Conservation (phyloP, 441 rosid genomes). For the Cnidoscolus chayamansa region DNA sequence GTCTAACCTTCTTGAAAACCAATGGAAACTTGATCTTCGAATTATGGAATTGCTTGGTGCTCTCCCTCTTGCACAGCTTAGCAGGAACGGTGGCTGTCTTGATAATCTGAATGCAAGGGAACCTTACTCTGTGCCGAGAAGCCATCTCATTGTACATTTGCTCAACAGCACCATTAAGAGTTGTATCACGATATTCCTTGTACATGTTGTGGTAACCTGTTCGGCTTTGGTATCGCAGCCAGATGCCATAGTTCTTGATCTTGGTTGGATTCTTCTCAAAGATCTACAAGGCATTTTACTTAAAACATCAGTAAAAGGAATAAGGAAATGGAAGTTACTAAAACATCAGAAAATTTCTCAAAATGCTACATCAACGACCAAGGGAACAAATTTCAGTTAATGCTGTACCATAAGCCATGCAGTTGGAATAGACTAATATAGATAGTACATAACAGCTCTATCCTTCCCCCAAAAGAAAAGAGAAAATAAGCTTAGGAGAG, state of each 20-base stretch:
- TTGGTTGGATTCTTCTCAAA: constrained; percentile 45
- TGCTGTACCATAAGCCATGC: neutral
- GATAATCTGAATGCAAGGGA: constrained; percentile 45
- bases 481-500: too few species aligned
- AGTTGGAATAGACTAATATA: neutral
- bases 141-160: constrained; percentile 55
- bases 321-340: neutral
- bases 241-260: constrained; percentile 44
- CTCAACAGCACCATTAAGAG: constrained; percentile 42
- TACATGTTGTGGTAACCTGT: constrained; percentile 51
- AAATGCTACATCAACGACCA: neutral
- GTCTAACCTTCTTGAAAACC: constrained; percentile 44
- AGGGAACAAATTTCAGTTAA: neutral
- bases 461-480: too few species aligned
- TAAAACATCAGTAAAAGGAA: neutral
- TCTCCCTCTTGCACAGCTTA: constrained; percentile 46
- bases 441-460: too few species aligned
- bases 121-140: constrained; percentile 50
- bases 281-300: constrained; percentile 23
- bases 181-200: constrained; percentile 46
- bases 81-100: constrained; percentile 43
- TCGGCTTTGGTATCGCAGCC: constrained; percentile 47
- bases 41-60: constrained; percentile 45
- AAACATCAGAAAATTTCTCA: neutral
- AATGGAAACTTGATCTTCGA: constrained; percentile 45